Evolutionary conservation across 116 monocot genomes (phyloP).

Genomic region (Zostera marina): DNA sequence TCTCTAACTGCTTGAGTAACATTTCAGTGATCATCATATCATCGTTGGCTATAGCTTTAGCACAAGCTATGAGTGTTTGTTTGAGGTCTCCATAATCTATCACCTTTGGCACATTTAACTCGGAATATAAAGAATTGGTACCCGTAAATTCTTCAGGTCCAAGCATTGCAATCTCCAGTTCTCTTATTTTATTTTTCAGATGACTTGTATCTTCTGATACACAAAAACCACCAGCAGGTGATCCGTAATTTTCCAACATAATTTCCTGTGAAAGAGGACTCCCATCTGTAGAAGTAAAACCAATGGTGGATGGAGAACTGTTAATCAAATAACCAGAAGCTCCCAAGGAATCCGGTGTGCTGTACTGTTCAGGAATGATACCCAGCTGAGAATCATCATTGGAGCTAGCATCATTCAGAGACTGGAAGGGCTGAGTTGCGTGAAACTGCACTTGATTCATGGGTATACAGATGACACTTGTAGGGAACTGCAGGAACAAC

Average conservation of each 20-base stretch:
- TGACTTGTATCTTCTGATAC: slow-evolving; percentile 48
- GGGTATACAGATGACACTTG: too few relatives aligned
- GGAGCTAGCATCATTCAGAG: slow-evolving; percentile 5
- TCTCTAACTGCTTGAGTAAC: slow-evolving; percentile 37
- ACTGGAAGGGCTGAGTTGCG: slow-evolving; percentile 13
- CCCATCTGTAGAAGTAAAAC: slow-evolving; percentile 26
- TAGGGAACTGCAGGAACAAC: too few relatives aligned
- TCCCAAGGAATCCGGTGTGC: slow-evolving; percentile 38
- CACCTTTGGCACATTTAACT: slow-evolving; percentile 26
- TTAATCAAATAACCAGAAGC: slow-evolving; percentile 9
- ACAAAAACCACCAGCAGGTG: slow-evolving; percentile 44
- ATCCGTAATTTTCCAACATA: slow-evolving; percentile 43
- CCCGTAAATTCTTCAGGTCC: slow-evolving; percentile 34
- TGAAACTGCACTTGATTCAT: slow-evolving; percentile 10
- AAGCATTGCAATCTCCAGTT: slow-evolving; percentile 64
- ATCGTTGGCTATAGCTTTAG: slow-evolving; percentile 49
- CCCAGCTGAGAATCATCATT: slow-evolving; percentile 13
- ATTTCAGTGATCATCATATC: slow-evolving; percentile 18
- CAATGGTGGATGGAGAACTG: slow-evolving; percentile 26
- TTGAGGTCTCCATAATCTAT: slow-evolving; percentile 53
- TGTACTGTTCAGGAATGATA: slow-evolving; percentile 12
- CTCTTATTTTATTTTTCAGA: slow-evolving; percentile 43
- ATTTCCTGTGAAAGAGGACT: slow-evolving; percentile 43
- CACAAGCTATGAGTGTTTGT: slow-evolving; percentile 47
- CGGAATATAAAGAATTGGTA: slow-evolving; percentile 13